Base-by-base conservation (phyloP, 192 early-diverging fungal species). In the Mortierella hygrophila region DNA sequence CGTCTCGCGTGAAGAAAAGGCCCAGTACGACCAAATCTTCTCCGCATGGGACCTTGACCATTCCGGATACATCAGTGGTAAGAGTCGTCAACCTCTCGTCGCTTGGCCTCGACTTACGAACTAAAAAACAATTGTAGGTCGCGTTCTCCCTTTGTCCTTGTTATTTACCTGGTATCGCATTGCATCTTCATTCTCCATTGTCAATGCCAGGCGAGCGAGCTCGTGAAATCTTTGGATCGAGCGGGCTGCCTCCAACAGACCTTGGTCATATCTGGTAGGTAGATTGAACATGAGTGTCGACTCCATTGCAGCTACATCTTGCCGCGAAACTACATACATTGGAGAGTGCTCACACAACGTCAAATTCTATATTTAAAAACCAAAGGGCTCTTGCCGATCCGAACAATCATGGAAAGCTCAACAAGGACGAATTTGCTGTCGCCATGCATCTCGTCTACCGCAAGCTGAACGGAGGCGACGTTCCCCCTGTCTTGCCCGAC, bases 381-480 rank as follows among this genome's bases (percentile, higher is more conserved):
- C 41, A 60, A 60, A 96, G 95, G 95, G 90, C 79, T 70, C 89
- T 97, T 9, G 91, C 95, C 38, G 96, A 96, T 90, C 94, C 93
- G 6, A 93, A 96, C 81, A 93, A 94, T 72, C 89, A 92, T 75
- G 98, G 97, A 55, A 97, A 97, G 82, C 93, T 99, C 71, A 97
- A 98, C 79, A 81, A 93, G 23, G 96, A 98, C 89, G 98, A 98
- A 88, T 99, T 99, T 83, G 94, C 97, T 49, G 96, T 98, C 15
- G 97, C 97, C 32, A 99, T 99, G 98, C 97, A 98, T 88, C 88
- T 99, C 23, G 95, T 98, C 52, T 96, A 98, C 91, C 89, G 95
- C 40, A 97, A 96, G 76, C 89, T 98, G 23, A 95, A 95, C 70
- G 97, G 97, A 9, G 89, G 92, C 32, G 95, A 95, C 75, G 87